Evolutionary conservation across 179 eudicot genomes (phyloP), one percentile per base, ranked within the genome.

Genomic region (Amaranthus tricolor): DNA sequence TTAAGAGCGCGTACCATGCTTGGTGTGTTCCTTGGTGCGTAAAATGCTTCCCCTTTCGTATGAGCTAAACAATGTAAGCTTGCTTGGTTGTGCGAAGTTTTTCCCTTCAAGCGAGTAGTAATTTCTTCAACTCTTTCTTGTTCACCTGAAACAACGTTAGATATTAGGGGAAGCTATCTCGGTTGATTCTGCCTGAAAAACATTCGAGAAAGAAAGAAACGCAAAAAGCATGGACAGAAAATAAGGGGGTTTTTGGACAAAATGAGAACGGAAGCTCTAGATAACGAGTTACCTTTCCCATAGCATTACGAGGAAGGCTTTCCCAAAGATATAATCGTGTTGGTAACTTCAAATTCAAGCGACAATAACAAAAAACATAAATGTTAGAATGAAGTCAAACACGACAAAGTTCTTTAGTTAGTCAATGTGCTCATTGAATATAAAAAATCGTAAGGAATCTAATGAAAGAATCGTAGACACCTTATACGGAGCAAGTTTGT

Each of bases 401-500:
- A 54, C 8, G 3, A 40, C 52, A 44, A 16, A 15, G 15, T 24
- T 69, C 43, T 68, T 6, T 9, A 13, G 40, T 60, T 17, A 40
- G 47, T 19, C 13, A 1, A 6, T 17, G 0, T n/a, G 49, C 51
- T 11, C 55, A 31, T 58, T 4, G 15, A 54, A 31, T 2, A 69
- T 24, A 6, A 66, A 48, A 17, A 13, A 6, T 58, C 20, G 14
- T n/a, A 16, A 65, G 52, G 48, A 59, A 62, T 59, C 52, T 50
- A 15, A n/a, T 56, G 57, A 20, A 76, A 47, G 10, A 10, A 44
- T 20, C n/a, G 2, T 44, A 20, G 31, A 53, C 86, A 95, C 99
- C 99, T 95, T 95, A 80, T 95, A 95, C 40, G 98, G 98, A 52
- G 99, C 99, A 72, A 95, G 97, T 82, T 87, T 89, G 44, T 88